These are phyloP conservation scores for Metschnikowia matae DNA, from an alignment of 805 yeast species.

Conservation along the genomic window DNA sequence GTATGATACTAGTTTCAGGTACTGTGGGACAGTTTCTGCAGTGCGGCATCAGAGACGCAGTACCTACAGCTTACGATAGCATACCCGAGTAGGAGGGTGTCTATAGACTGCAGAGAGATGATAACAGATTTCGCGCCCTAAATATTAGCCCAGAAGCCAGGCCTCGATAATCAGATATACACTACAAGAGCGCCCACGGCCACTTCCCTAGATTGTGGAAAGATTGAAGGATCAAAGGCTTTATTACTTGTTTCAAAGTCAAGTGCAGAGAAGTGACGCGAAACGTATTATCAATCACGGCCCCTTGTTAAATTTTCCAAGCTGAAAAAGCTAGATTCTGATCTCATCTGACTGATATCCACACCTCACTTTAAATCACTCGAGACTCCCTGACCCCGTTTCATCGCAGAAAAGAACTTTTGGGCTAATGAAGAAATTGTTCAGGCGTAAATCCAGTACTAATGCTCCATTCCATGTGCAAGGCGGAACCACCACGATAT, in stretches of 20 bases:
- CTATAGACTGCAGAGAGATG: neutral
- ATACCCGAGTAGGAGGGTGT: neutral
- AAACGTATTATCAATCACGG: neutral
- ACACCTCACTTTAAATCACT: neutral
- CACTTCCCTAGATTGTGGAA: neutral
- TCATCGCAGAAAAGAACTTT: neutral
- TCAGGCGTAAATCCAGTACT: slow-evolving; percentile 9
- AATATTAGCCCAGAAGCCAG: neutral
- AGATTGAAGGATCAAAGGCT: neutral
- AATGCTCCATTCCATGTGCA: neutral
- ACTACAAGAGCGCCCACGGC: neutral
- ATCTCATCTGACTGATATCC: neutral
- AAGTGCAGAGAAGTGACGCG: neutral
- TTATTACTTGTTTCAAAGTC: no score
- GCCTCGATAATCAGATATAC: neutral
- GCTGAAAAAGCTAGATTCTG: neutral
- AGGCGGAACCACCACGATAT: slow-evolving; percentile 1
- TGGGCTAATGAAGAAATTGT: slow-evolving; percentile 2
- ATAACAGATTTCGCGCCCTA: neutral
- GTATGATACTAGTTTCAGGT: neutral
- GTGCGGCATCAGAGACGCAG: neutral
- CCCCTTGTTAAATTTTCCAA: neutral
- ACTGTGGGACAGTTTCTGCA: neutral
- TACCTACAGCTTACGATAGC: neutral
- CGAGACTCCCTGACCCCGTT: no score